Base-by-base conservation (phyloP, 352 stramenopile species). In the Peronospora belbahrii region DNA sequence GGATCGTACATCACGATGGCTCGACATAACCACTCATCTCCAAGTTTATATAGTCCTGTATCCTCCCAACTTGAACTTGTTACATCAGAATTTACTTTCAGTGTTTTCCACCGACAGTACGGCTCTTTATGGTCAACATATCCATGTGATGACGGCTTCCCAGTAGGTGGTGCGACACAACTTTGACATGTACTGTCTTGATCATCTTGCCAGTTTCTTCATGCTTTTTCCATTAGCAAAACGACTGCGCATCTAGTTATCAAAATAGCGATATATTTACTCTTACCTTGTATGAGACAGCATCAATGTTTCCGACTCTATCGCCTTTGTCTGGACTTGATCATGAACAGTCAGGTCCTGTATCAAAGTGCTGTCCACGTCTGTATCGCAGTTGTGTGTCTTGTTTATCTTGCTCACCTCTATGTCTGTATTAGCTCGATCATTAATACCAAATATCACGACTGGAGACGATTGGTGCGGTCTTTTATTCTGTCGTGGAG, bases 11-110 rank as follows among this genome's bases (percentile, higher is more conserved):
- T 33, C 13, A 32, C 32, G 11, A 56, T 19, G 22, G 42, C 2
- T 42, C 32, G 30, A 18, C 36, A 30, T 19, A 64, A 30, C 42
- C 15, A 38, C 15, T 45, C n/a, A 13, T 50, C 22, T 8, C 46
- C 42, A n/a, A 6, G 27, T 42, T 48, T 20, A 25, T 55, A 48
- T 13, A 66, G 17, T n/a, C 15, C 10, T 27, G 30, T 14, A 37
- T 46, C 52, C 9, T 33, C 42, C 35, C 9, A 6, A 15, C 17
- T 22, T 13, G 17, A 20, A n/a, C 10, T 17, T 9, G 4, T 32
- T 32, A 20, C 15, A 14, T 31, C 11, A 18, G 14, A 11, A n/a
- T 31, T 46, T 6, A 59, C 2, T 4, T 42, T 23, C 23, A 66
- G 34, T 23, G 17, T n/a, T 19, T 27, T 13, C 19, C 30, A 56